Evolutionary conservation across 306 rosid genomes (phyloP), one percentile per base, ranked within the genome.

Genomic region (Vigna unguiculata): DNA sequence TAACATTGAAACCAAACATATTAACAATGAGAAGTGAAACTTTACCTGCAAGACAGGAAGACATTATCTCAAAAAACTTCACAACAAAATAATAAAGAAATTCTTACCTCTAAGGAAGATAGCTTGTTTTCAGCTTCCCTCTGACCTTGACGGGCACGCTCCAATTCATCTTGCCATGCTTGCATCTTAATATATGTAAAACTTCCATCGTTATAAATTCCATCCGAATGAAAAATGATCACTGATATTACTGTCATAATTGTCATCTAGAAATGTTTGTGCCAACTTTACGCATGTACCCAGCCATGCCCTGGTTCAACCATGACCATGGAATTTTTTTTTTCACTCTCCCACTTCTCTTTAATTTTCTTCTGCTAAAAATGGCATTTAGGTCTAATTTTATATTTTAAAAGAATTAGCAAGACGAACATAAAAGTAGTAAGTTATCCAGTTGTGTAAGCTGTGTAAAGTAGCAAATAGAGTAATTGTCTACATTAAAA

Each of bases 131-230:
- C 99, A 73, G 99, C 97, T 16, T 95, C 99, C 80, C 99, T 92
- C 88, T 95, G 99, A 75, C 92, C 86, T 81, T 92, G 97, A 57
- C 87, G 97, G 21, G 99, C 97, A 45, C 93, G 97, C 77, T 95
- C 99, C 75, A 92, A 95, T 86, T 95, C 99, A 79, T 91, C 97
- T 74, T 95, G 99, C 99, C 99, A 83, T 66, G 96, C 97, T 85
- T 95, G 99, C 81, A 88, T 83, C 97, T 88, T 62, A 52, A 79
- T 72, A 79, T 72, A 71, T 58, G 63, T 40, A 75, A 58, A 84
- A 65, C 12, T 58, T 45, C 36, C 69, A 57, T 36, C 41, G 45
- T 81, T 53, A 59, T n/a, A 61, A 59, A n/a, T 28, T 76, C 46
- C 54, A 72, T 71, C 53, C 22, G 28, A 55, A 82, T 78, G 78